These are phyloP conservation scores for Monosporozyma unispora DNA, from an alignment of 805 yeast genomes.

Conservation along the genomic window DNA sequence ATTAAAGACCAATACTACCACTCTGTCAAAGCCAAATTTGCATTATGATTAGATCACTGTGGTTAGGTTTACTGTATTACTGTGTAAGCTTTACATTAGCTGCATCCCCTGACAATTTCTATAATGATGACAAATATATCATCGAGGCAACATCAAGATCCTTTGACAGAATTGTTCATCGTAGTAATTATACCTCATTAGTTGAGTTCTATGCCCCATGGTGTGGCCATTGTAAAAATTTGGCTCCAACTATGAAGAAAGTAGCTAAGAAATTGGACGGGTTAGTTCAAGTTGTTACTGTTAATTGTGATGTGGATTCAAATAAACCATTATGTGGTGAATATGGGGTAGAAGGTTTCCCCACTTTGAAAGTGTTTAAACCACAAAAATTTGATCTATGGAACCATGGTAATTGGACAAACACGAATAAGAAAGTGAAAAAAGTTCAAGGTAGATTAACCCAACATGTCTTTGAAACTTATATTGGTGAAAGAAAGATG, in stretches of 20 bases:
- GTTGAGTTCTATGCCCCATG: slow-evolving; percentile 95
- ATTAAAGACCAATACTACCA: neutral
- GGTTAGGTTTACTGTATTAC: neutral
- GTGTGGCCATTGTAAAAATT: slow-evolving; percentile 88
- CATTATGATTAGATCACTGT: neutral
- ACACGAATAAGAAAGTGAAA: neutral
- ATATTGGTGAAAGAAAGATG: slow-evolving; percentile 52
- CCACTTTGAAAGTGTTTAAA: slow-evolving; percentile 72
- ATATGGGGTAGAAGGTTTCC: slow-evolving; percentile 66
- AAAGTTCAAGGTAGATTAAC: slow-evolving; percentile 2
- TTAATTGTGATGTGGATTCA: slow-evolving; percentile 68
- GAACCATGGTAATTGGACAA: neutral
- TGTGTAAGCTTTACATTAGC: neutral
- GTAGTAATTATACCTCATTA: slow-evolving; percentile 67
- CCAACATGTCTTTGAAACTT: slow-evolving; percentile 46
- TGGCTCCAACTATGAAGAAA: slow-evolving; percentile 55
- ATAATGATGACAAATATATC: slow-evolving; percentile 32
- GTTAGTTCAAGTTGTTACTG: slow-evolving; percentile 62
- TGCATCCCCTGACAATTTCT: slow-evolving; percentile 22
- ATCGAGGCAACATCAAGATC: slow-evolving; percentile 47
- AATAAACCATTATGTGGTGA: slow-evolving; percentile 64
- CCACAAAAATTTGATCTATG: slow-evolving; percentile 53
- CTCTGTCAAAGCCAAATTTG: neutral
- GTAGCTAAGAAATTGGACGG: slow-evolving; percentile 53
- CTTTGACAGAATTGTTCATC: slow-evolving; percentile 57